Base-by-base conservation (phyloP, 1,284 basidiomycete genomes). In the Ceratobasidium sp. region DNA sequence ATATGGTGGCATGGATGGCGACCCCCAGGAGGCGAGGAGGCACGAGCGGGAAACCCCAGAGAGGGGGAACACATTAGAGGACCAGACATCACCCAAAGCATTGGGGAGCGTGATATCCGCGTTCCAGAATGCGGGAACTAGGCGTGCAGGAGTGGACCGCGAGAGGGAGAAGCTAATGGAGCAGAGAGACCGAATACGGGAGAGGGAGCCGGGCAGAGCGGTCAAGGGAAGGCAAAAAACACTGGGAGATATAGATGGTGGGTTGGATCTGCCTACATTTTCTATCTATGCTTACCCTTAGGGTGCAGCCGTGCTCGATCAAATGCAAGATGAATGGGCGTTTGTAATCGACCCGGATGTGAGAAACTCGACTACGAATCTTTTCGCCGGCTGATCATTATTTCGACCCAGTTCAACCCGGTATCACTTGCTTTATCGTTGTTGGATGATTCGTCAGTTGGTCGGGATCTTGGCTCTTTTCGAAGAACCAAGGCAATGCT, bases 301-400 rank as follows among this genome's bases (percentile, higher is more conserved):
- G 38, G 38, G 73, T 23, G 5, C 77, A 96, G 95, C 92, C 78
- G 90, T 98, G 3, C 85, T 99, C 80, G 91, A 94, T 79, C 90
- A 94, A 83, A 94, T 98, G 79, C 91, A 90, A 82, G 92, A 93
- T 80, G 95, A 95, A 78, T 99, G 96, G 96, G 94, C 94, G 79
- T 93, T 95, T 82, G 91, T 97, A 62, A 90, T 94, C 78, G 91
- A 96, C 80, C 90, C 92, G 64, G 94, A 96, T 83, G 94, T 95
- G 84, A 86, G 91, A 82, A 46, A 44, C 41, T 74, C 80, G 77
- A 78, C 78, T 71, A 59, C n/a, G 50, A 71, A 60, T 8, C 0
- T 62, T 52, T 46, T 55, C 71, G 65, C 80, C 30, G 60, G 77
- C 46, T 70, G 77, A 70, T 64, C 62, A 46, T 62, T 16, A 41